phyloP scores from a whole-genome alignment of 2,329 filamentous ascomycete genomes.

The Elsinoe batatas region DNA sequence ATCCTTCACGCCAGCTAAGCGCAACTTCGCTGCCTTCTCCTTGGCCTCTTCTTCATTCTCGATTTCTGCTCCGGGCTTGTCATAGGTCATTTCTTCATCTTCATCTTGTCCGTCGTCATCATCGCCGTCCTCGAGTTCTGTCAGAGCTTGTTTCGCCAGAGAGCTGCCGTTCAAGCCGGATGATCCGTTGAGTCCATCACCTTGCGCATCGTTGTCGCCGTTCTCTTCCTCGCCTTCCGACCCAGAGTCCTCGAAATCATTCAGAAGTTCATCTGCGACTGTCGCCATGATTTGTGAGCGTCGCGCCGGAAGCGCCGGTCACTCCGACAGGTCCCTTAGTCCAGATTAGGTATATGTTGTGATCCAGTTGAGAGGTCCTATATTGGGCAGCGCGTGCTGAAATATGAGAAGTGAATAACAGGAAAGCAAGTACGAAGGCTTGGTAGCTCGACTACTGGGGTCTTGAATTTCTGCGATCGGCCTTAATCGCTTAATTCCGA shows the following conservation, averaged over 20 bases:
- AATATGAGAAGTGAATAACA: no score
- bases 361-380: neutral
- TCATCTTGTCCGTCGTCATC: constrained; percentile 26
- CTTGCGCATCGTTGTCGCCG: constrained; percentile 22
- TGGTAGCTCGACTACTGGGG: neutral
- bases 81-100: constrained; percentile 49
- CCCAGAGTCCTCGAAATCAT: constrained; percentile 80
- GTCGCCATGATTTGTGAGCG: constrained; percentile 59
- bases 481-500: neutral
- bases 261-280: constrained; percentile 81
- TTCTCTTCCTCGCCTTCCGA: constrained; percentile 59
- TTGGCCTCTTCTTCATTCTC: constrained; percentile 62
- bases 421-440: neutral
- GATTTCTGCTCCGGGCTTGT: constrained; percentile 42
- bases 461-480: neutral
- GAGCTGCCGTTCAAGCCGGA: constrained; percentile 15
- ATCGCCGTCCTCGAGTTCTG: constrained; percentile 49
- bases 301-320: neutral
- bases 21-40: constrained; percentile 73
- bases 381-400: neutral
- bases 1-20: constrained; percentile 62
- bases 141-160: constrained; percentile 22
- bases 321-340: neutral
- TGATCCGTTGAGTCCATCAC: constrained; percentile 15
- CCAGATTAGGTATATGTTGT: neutral